Evolutionary conservation across 495 filamentous ascomycete genomes (phyloP), one percentile per base, ranked within the genome.

Genomic region (Hypoxylon cercidicola): DNA sequence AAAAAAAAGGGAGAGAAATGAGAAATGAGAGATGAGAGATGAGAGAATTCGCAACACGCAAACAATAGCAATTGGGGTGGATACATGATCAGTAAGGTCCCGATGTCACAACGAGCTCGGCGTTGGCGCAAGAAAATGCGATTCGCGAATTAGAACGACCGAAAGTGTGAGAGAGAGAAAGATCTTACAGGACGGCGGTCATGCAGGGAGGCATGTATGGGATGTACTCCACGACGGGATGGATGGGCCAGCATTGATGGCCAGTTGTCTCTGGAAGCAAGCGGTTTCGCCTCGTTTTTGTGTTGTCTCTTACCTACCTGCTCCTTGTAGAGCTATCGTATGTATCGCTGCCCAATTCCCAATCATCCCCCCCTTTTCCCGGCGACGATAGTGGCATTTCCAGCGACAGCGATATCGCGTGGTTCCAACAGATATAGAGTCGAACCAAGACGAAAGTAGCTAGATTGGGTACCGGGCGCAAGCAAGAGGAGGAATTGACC

Each of bases 341-440:
- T 60, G 65, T 60, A 68, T 68, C 65, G 65, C 65, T 68, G 65
- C 65, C 65, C 65, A 68, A 68, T 68, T 68, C 60, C 41, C 15
- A 8, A 7, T 32, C 30, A 32, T 13, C 19, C 28, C 51, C 48
- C 30, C 35, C 16, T 43, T 16, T 28, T 12, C 37, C 46, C 43
- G 59, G 49, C 34, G 58, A 55, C 54, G 54, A 68, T 63, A 47
- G 49, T 50, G 41, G 48, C 20, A 47, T 40, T 41, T 39, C 23
- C 5, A 25, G 23, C n/a, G 23, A 2, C 5, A 25, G 23, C 23
- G 23, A 25, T 32, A 50, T 60, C 60, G 65, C 65, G 65, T 68
- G 65, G 65, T 68, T 43, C 65, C 65, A 68, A 63, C 55, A 39
- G 55, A 23, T 45, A 56, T 25, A 44, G 30, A 11, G n/a, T 21